Conservation (phyloP, 2,329 filamentous ascomycete genomes). For the Arthrocladium fulminans region DNA sequence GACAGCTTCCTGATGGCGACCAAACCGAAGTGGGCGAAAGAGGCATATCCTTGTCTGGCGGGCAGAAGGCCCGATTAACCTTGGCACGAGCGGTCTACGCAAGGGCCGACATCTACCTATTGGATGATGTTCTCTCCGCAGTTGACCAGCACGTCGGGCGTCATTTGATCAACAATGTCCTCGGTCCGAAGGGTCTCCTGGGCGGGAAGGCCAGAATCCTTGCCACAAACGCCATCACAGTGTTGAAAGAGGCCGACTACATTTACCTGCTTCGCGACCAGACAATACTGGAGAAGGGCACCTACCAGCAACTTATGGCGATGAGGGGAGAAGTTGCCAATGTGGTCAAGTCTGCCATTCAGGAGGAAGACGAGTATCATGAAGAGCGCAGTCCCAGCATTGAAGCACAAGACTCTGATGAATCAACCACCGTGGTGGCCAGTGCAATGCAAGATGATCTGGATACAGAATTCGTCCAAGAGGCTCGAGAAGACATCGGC, state of each 20-base stretch:
- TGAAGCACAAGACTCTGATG: slow-evolving; percentile 44
- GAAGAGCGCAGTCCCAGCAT: slow-evolving; percentile 27
- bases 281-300: slow-evolving; percentile 75
- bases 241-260: slow-evolving; percentile 80
- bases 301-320: slow-evolving; percentile 80
- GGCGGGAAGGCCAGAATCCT: slow-evolving; percentile 80
- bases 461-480: slow-evolving; percentile 47
- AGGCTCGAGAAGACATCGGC: slow-evolving; percentile 61
- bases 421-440: slow-evolving; percentile 50
- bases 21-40: slow-evolving; percentile 94
- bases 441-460: slow-evolving; percentile 43
- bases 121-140: slow-evolving; percentile 90
- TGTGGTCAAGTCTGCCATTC: slow-evolving; percentile 67
- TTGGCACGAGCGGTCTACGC: slow-evolving; percentile 92
- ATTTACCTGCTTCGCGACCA: slow-evolving; percentile 79
- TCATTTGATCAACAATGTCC: slow-evolving; percentile 88
- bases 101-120: slow-evolving; percentile 86
- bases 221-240: slow-evolving; percentile 89
- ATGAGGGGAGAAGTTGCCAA: slow-evolving; percentile 88
- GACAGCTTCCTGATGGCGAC: slow-evolving; percentile 86
- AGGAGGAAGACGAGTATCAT: slow-evolving; percentile 39
- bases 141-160: slow-evolving; percentile 97
- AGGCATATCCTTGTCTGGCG: slow-evolving; percentile 89
- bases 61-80: slow-evolving; percentile 89
- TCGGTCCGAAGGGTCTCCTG: slow-evolving; percentile 75